Base-by-base conservation (phyloP, 164 flowering plant genomes). In the Liquidambar formosana region DNA sequence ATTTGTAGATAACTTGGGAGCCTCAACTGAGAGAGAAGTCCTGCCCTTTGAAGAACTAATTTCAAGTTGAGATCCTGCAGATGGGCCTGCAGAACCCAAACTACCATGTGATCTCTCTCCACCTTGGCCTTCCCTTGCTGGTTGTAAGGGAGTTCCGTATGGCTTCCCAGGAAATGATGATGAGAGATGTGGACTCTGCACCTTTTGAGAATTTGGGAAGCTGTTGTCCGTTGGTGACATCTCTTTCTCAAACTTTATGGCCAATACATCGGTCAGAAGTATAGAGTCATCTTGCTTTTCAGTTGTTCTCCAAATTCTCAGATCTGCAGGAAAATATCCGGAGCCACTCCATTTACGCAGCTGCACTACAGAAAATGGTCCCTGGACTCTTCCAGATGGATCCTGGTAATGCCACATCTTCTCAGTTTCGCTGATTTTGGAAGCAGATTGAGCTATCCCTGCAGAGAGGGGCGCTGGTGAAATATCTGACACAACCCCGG, bases 311-410 rank as follows among this genome's bases (percentile, higher is more conserved):
- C 99, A 95, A 43, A 95, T 85, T 72, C 71, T 84, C 57, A 91
- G 80, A 65, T 88, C 80, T 18, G 80, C 76, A 16, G 99, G 99
- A 53, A 95, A 95, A 67, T 86, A 93, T 23, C 97, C 97, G 26
- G 89, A 86, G 52, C 81, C 84, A 73, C 75, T 88, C 99, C 99
- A 95, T 79, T 91, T 95, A 8, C 90, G 87, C 77, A 95, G 82
- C 83, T 95, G 99, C n/a, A 76, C 81, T 76, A 89, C 81, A 33
- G 97, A 91, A 85, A 93, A 95, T 65, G 99, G 99, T 49, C 99
- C 99, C 75, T 95, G 99, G 15, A 88, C 76, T 83, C 88, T 93
- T 49, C 89, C 90, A 53, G 91, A 67, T 66, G 99, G 97, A 65
- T 95, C 99, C 83, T 81, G 60, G 70, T 95, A 95, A 76, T 88